phyloP scores from a whole-genome alignment of 306 rosid species.

The Ochetophila trinervis region DNA sequence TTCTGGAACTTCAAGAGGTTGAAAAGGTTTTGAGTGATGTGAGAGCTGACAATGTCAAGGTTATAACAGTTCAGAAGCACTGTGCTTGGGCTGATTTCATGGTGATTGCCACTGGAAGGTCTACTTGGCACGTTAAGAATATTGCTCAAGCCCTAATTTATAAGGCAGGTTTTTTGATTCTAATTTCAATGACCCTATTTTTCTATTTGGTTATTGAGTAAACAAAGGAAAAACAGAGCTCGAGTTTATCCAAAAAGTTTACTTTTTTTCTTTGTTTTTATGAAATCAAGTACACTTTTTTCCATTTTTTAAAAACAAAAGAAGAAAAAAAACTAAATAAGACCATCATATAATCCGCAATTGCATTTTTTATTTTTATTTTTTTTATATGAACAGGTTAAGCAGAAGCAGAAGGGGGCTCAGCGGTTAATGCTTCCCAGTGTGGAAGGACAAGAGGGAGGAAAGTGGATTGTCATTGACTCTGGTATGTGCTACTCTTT shows the following conservation, averaged over 20 bases:
- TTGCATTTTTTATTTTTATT: background rate
- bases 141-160: constrained; percentile 92
- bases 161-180: constrained; percentile 43
- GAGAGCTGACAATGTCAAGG: constrained; percentile 77
- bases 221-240: background rate
- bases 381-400: constrained; percentile 44
- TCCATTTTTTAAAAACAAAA: too few relatives aligned
- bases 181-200: background rate
- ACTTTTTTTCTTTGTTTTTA: background rate
- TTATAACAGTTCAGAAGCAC: constrained; percentile 51
- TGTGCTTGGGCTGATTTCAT: constrained; percentile 83
- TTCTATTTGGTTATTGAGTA: constrained; percentile 3
- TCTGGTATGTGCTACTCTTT: constrained; percentile 56
- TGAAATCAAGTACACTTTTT: background rate
- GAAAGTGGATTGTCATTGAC: constrained; percentile 92
- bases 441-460: constrained; percentile 81
- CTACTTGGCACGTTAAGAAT: constrained; percentile 91
- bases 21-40: constrained; percentile 77
- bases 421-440: constrained; percentile 63
- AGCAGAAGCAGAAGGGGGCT: constrained; percentile 87
- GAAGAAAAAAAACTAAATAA: too few relatives aligned
- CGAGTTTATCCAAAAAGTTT: background rate
- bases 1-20: constrained; percentile 65
- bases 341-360: background rate
- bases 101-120: constrained; percentile 87